These are phyloP conservation scores for Kodamaea ohmeri DNA, from an alignment of 1,139 yeast genomes.

Conservation along the genomic window DNA sequence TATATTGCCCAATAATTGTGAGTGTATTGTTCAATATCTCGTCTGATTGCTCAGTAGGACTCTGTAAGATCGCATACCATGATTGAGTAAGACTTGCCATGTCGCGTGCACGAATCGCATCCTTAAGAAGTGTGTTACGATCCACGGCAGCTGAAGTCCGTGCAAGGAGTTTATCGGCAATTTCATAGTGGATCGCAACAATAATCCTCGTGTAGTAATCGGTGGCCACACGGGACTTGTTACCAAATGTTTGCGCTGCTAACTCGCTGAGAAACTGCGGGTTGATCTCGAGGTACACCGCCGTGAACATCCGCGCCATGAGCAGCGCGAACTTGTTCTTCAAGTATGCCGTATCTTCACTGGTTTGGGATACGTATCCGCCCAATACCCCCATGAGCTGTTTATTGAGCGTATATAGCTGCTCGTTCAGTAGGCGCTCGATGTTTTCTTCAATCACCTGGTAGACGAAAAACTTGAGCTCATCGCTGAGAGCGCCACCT, in stretches of 20 bases:
- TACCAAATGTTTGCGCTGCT: slow-evolving; percentile 33
- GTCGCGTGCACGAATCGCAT: slow-evolving; percentile 73
- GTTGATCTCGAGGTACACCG: slow-evolving; percentile 62
- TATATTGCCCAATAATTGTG: slow-evolving; percentile 76
- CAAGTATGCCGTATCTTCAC: slow-evolving; percentile 57
- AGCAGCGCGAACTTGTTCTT: slow-evolving; percentile 79
- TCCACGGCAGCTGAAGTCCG: slow-evolving; percentile 62
- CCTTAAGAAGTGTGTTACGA: slow-evolving; percentile 73
- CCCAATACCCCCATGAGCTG: slow-evolving; percentile 40
- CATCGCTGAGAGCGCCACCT: slow-evolving; percentile 34
- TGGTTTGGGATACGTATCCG: slow-evolving; percentile 26
- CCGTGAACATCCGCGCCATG: slow-evolving; percentile 66
- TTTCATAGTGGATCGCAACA: slow-evolving; percentile 78
- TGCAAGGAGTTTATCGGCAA: slow-evolving; percentile 84
- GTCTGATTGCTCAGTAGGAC: slow-evolving; percentile 25
- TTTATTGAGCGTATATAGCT: slow-evolving; percentile 39
- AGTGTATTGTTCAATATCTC: slow-evolving; percentile 62
- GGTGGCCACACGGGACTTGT: slow-evolving; percentile 38
- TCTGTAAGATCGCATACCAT: slow-evolving; percentile 63
- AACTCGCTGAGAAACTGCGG: slow-evolving; percentile 68
- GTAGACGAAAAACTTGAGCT: slow-evolving; percentile 70
- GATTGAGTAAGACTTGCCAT: slow-evolving; percentile 62
- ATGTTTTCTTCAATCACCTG: slow-evolving; percentile 76
- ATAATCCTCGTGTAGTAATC: slow-evolving; percentile 79
- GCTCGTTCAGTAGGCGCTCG: slow-evolving; percentile 41